Percentiles rank a stretch among this genome's conserved stretches.
phyloP scores from a whole-genome alignment of 1,139 yeast species.

The Geotrichum australiense region DNA sequence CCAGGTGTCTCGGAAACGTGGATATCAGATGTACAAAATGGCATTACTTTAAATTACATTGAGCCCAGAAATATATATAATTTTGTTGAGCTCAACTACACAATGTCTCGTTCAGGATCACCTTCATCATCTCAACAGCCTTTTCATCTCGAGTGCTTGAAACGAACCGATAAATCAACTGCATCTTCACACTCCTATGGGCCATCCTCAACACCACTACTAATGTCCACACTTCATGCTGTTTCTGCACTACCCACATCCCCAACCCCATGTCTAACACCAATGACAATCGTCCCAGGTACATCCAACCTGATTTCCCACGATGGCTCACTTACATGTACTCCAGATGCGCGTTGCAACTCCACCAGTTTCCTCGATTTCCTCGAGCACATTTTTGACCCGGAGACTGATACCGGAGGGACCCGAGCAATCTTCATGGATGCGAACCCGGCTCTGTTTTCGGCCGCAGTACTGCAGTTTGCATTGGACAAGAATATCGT shows the following conservation, averaged over 20 bases:
- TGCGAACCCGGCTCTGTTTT: conserved; percentile 11
- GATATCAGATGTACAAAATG: conserved; percentile 6
- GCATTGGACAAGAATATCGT: conserved; percentile 15
- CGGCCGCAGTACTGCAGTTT: conserved; percentile 14
- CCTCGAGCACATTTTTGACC: conserved; percentile 15
- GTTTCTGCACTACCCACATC: conserved; percentile 3
- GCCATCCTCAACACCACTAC: no score
- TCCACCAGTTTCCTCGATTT: conserved; percentile 12
- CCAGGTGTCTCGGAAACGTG: conserved; percentile 13
- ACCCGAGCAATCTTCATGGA: conserved; percentile 15
- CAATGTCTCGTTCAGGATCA: not conserved
- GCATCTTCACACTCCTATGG: not conserved
- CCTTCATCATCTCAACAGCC: not conserved
- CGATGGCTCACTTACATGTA: conserved; percentile 9
- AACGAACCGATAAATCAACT: conserved; percentile 5
- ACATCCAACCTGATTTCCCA: conserved; percentile 3
- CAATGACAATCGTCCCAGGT: conserved; percentile 10
- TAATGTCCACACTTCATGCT: conserved; percentile 11
- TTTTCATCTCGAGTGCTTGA: conserved; percentile 3
- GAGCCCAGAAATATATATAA: conserved; percentile 13
- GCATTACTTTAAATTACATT: conserved; percentile 7
- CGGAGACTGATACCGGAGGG: conserved; percentile 4
- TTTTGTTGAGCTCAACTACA: conserved; percentile 14
- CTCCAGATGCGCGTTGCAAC: conserved; percentile 15
- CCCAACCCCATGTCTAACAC: conserved; percentile 2